Base-by-base conservation (phyloP, 1,284 basidiomycete genomes). In the Rhodotorula sp. region DNA sequence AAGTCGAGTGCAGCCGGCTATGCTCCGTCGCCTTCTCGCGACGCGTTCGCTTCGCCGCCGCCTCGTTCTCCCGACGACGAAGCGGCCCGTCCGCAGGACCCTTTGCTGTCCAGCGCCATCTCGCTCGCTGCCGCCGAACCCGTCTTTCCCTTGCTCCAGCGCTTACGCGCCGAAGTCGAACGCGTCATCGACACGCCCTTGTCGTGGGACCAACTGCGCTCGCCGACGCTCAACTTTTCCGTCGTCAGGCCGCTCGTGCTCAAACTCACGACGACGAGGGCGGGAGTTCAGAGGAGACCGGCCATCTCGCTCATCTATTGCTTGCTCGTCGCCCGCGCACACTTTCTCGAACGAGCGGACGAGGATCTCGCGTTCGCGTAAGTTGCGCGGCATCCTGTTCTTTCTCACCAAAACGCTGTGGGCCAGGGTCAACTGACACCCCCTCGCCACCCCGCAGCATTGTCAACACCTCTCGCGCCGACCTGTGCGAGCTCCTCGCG, bases 401-500 rank as follows among this genome's bases (percentile, higher is more conserved):
- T 28, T 28, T 28, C 28, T 28, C 28, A 28, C 28, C 28, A 28
- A 28, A 28, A 28, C 28, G 28, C 28, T 28, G 28, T 28, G 28
- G 28, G 28, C 28, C 28, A 28, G 28, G 28, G 28, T 28, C 28
- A 28, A 28, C 28, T 28, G 28, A 28, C 28, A 28, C 28, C 28
- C 28, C 28, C 28, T n/a, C 47, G 16, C 45, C 2, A n/a, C n/a
- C 21, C 31, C 0, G n/a, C 64, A 72, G 71, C 10, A 70, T 68
- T 16, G 67, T 79, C 55, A 76, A 77, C 59, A 62, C 52, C 5
- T 63, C 77, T 3, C 66, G 78, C 28, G 77, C 75, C 23, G 71
- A 74, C 52, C 61, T 78, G 7, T 76, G 73, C 71, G 78, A 78
- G 59, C 64, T 79, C 56, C 69, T 79, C 45, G 75, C 75, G 2